Percentiles rank a stretch among this genome's conserved stretches.
phyloP scores from a whole-genome alignment of 768 basidiomycete genomes.

The Coprinopsis strossmayeri region DNA sequence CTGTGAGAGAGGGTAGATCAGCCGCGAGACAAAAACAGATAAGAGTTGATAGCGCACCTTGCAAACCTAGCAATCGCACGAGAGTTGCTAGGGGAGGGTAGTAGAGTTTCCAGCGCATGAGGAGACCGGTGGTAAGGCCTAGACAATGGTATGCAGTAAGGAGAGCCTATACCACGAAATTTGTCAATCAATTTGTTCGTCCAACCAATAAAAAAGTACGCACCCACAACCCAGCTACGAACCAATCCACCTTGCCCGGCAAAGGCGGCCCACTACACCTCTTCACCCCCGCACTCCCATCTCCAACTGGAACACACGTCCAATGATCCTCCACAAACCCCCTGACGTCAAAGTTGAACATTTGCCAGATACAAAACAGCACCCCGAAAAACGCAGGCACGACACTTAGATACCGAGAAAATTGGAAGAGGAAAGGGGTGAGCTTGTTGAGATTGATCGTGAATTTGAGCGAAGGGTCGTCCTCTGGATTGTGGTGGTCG shows the following conservation, averaged over 20 bases:
- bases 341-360: constrained; percentile 19
- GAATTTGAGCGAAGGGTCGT: constrained; percentile 22
- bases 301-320: constrained; percentile 1
- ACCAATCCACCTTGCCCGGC: constrained; percentile 56
- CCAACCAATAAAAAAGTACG: constrained; percentile 14
- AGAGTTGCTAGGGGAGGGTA: constrained; percentile 85
- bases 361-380: constrained; percentile 52
- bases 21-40: too few species aligned
- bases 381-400: constrained; percentile 68
- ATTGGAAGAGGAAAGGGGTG: constrained; percentile 61
- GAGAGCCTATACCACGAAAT: constrained; percentile 47
- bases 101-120: constrained; percentile 86
- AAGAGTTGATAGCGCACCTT: constrained; percentile 23
- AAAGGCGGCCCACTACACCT: constrained; percentile 27
- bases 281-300: constrained; percentile 10
- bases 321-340: constrained; percentile 3
- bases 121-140: constrained; percentile 78
- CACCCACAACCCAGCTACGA: constrained; percentile 71
- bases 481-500: constrained; percentile 40
- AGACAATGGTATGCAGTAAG: constrained; percentile 90
- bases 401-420: constrained; percentile 62
- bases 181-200: constrained; percentile 2
- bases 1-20: too few species aligned
- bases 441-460: constrained; percentile 28
- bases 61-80: constrained; percentile 85